These are phyloP conservation scores for Ceratobasidium sp. DNA, from an alignment of 1,284 basidiomycete species.

Conservation along the genomic window DNA sequence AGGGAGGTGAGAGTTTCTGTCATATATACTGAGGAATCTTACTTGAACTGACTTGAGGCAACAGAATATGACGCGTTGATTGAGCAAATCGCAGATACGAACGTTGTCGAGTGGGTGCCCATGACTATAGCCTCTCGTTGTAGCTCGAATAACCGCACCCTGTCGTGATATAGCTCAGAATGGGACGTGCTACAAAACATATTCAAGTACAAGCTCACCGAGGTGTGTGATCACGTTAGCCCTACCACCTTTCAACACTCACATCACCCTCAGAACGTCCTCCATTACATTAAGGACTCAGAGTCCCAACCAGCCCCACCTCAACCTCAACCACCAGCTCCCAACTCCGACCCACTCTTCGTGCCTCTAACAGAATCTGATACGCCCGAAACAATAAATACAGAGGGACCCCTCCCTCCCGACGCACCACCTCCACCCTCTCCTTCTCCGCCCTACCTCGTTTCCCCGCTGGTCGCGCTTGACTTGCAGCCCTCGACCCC, in stretches of 20 bases:
- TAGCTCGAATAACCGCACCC: slow-evolving; percentile 27
- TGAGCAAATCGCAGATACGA: slow-evolving; percentile 75
- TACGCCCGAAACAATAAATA: slow-evolving; percentile 36
- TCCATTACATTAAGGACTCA: slow-evolving; percentile 66
- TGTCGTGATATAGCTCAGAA: slow-evolving; percentile 68
- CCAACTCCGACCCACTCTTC: slow-evolving; percentile 59
- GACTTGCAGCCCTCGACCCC: slow-evolving; percentile 56
- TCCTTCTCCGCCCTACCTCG: slow-evolving; percentile 45
- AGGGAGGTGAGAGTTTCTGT: slow-evolving; percentile 59
- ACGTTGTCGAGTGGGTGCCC: slow-evolving; percentile 72
- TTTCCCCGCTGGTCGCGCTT: slow-evolving; percentile 53
- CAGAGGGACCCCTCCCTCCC: slow-evolving; percentile 37
- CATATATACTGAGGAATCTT: background rate
- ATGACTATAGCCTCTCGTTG: slow-evolving; percentile 48
- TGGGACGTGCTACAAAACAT: slow-evolving; percentile 80
- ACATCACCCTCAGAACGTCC: slow-evolving; percentile 67
- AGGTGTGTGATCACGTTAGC: slow-evolving; percentile 62
- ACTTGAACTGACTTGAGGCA: slow-evolving; percentile 49
- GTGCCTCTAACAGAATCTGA: slow-evolving; percentile 60
- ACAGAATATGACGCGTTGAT: slow-evolving; percentile 75
- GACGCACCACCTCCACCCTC: slow-evolving; percentile 48
- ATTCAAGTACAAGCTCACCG: slow-evolving; percentile 75
- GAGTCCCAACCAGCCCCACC: slow-evolving; percentile 49
- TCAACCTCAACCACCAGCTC: slow-evolving; percentile 54
- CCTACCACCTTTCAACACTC: slow-evolving; percentile 48